Evolutionary conservation across 2,329 filamentous ascomycete genomes (phyloP).

Genomic region (Aschersonia sp.): DNA sequence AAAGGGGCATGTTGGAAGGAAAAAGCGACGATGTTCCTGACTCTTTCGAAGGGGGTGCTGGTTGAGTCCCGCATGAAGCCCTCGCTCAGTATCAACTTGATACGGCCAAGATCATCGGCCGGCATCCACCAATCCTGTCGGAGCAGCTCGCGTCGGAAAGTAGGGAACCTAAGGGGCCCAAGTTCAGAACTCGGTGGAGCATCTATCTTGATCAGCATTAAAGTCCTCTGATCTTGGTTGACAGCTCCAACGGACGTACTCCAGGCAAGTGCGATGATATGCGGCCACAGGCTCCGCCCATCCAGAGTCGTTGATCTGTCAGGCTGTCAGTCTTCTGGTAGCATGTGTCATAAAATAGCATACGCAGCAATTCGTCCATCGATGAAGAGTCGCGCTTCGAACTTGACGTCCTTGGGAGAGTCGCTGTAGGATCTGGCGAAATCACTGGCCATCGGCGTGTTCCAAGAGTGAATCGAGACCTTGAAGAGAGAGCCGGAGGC

Average conservation of each 20-base stretch:
- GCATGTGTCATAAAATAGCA: not conserved
- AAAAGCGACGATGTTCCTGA: constrained; percentile 63
- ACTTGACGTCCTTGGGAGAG: constrained; percentile 39
- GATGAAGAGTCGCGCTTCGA: constrained; percentile 52
- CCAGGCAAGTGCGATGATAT: constrained; percentile 29
- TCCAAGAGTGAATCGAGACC: constrained; percentile 65
- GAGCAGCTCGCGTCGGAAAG: constrained; percentile 55
- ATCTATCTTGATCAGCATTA: constrained; percentile 16
- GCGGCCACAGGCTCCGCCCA: constrained; percentile 34
- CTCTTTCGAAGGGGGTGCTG: constrained; percentile 43
- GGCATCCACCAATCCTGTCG: constrained; percentile 59
- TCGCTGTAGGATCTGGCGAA: constrained; percentile 41
- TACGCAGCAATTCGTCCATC: constrained; percentile 53
- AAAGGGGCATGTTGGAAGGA: constrained; percentile 76
- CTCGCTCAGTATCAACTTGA: constrained; percentile 65
- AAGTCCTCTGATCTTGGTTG: not conserved
- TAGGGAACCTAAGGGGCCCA: constrained; percentile 54
- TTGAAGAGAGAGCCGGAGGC: constrained; percentile 44
- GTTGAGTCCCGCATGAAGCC: constrained; percentile 44
- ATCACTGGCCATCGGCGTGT: constrained; percentile 42
- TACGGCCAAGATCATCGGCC: constrained; percentile 55
- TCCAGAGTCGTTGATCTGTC: constrained; percentile 39
- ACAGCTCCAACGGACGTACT: constrained; percentile 18
- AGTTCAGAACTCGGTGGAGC: constrained; percentile 42
- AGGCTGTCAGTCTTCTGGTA: not conserved